Percentiles rank a stretch among this genome's conserved stretches.
phyloP scores from a whole-genome alignment of 129 eudicot species.

The Sambucus nigra region DNA sequence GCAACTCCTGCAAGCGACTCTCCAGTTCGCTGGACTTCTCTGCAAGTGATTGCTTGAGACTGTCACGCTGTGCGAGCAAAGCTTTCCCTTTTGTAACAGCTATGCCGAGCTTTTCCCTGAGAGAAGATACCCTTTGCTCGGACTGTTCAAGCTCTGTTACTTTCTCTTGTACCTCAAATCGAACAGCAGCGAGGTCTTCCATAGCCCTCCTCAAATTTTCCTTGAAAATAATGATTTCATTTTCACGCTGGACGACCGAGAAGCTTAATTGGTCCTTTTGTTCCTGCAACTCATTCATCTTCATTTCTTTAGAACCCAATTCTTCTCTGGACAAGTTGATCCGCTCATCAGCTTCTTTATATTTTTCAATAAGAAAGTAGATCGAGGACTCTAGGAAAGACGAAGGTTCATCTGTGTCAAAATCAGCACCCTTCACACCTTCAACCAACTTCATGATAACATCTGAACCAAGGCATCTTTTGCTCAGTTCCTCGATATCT shows the following conservation, averaged over 20 bases:
- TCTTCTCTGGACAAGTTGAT: slow-evolving; percentile 17
- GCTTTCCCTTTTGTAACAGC: slow-evolving; percentile 99
- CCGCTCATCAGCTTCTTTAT: slow-evolving; percentile 32
- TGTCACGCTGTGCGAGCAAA: slow-evolving; percentile 81
- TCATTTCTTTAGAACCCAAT: slow-evolving; percentile 23
- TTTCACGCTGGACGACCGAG: slow-evolving; percentile 34
- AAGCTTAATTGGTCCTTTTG: slow-evolving; percentile 41
- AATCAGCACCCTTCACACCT: slow-evolving; percentile 33
- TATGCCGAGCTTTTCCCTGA: slow-evolving; percentile 85
- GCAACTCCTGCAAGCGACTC: slow-evolving; percentile 68
- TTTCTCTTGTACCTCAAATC: slow-evolving; percentile 33
- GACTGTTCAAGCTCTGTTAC: slow-evolving; percentile 73
- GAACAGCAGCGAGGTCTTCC: slow-evolving; percentile 31
- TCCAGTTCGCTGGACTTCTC: slow-evolving; percentile 68
- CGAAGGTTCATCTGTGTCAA: slow-evolving; percentile 31
- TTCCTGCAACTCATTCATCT: slow-evolving; percentile 40
- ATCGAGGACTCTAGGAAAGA: slow-evolving; percentile 43
- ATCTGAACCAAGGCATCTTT: slow-evolving; percentile 29
- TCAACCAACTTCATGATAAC: slow-evolving; percentile 33
- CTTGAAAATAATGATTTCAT: slow-evolving; percentile 41
- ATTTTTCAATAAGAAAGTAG: slow-evolving; percentile 37
- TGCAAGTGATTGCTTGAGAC: slow-evolving; percentile 69
- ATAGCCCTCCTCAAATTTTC: slow-evolving; percentile 50
- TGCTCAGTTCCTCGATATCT: slow-evolving; percentile 43
- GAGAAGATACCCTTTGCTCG: slow-evolving; percentile 73